Percentiles rank a stretch among this genome's conserved stretches.
These are phyloP conservation scores for Lathyrus aphaca DNA, from an alignment of 306 rosid genomes.

Conservation along the genomic window DNA sequence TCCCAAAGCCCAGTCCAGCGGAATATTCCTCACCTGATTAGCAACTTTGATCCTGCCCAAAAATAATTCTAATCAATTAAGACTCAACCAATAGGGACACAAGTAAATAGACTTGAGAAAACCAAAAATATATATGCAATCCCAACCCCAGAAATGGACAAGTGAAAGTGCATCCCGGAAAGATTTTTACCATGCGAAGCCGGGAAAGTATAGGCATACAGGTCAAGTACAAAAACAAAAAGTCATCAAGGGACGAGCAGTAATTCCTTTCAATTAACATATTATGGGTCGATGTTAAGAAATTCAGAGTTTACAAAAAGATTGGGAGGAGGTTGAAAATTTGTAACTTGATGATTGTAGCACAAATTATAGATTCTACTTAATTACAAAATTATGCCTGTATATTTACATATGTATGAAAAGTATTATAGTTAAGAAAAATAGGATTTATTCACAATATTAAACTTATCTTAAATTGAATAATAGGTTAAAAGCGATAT, in stretches of 20 bases:
- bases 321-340: too few species aligned
- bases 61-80: constrained; percentile 36
- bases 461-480: too few species aligned
- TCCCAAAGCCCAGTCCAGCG: constrained; percentile 99
- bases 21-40: constrained; percentile 72
- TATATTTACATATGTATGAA: too few species aligned
- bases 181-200: background rate
- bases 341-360: too few species aligned
- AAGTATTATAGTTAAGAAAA: too few species aligned
- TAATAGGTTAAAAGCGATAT: too few species aligned
- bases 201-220: constrained; percentile 8
- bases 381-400: too few species aligned
- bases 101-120: constrained; percentile 22
- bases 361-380: too few species aligned
- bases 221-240: constrained; percentile 12
- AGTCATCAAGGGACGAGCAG: background rate
- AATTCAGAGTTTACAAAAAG: too few species aligned
- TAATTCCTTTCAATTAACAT: constrained; percentile 4
- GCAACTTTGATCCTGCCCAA: constrained; percentile 70
- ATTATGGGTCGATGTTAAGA: background rate
- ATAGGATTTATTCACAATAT: too few species aligned
- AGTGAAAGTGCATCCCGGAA: constrained; percentile 13
- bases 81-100: constrained; percentile 33
- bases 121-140: constrained; percentile 8
- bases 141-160: background rate